Evolutionary conservation across 2,329 filamentous ascomycete genomes (phyloP), one percentile per base, ranked within the genome.

Genomic region (Lanzia echinophila): DNA sequence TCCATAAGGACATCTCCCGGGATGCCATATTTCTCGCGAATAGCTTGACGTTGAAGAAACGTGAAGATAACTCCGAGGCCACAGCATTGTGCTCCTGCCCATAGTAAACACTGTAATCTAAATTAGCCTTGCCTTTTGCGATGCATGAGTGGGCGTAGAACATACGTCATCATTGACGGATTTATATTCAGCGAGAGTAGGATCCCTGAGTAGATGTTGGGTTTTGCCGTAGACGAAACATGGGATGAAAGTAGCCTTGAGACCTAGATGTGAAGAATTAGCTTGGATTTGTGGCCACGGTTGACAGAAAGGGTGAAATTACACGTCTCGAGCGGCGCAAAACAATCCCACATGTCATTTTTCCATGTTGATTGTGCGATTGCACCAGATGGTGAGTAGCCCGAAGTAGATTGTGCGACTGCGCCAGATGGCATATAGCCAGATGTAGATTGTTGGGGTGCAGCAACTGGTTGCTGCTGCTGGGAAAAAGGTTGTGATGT

Each of bases 1-100:
- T 66, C 67, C 1, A 65, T 58, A 4, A 71, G 62, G 1, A 68
- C 60, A 42, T 53, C 43, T 8, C 69, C 72, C 11, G 65, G 62
- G 59, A 65, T 60, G 24, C 46, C 49, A 50, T 62, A 64, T 24
- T 51, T 50, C 13, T 57, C 46, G 6, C 63, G 59, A 34, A 64
- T 56, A 11, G 60, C 55, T 10, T 33, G 24, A 32, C 63, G 63
- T 43, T 61, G 59, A 50, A 64, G 36, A 34, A 61, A 58, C 8
- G 54, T 52, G 39, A 64, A 56, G 34, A 64, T 28, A 22, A 46
- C 56, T 12, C 54, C 50, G 20, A 60, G 32, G 42, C 56, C 57
- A 34, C 57, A 61, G 44, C 54, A 58, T 47, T 50, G 50, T 20
- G 50, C 43, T 4, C 33, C 42, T 3, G 34, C 33, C 50, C 50